phyloP scores from a whole-genome alignment of 2,329 filamentous ascomycete genomes.

The Ascochyta rabiei region DNA sequence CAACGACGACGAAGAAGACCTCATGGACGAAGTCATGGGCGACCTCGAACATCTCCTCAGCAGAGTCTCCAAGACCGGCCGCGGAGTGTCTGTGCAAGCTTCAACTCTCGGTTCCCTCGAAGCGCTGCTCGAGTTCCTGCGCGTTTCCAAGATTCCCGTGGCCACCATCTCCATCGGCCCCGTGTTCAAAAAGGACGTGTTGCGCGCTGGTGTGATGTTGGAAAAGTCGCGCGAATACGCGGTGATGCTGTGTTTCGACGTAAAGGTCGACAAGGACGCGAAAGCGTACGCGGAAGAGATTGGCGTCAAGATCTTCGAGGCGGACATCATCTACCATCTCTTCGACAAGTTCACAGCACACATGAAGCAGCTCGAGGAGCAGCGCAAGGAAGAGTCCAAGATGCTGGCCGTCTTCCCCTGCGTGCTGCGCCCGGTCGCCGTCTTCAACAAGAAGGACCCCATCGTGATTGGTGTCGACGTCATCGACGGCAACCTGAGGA shows the following conservation, averaged over 20 bases:
- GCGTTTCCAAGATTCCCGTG: constrained; percentile 94
- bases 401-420: constrained; percentile 96
- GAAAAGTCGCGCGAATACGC: constrained; percentile 94
- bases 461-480: constrained; percentile 97
- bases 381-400: constrained; percentile 96
- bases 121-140: constrained; percentile 94
- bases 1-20: constrained; percentile 94
- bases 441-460: constrained; percentile 98
- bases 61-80: constrained; percentile 88
- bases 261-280: constrained; percentile 98
- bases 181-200: constrained; percentile 96
- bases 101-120: constrained; percentile 97
- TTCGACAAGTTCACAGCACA: constrained; percentile 97
- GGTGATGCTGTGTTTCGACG: constrained; percentile 99
- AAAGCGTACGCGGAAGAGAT: constrained; percentile 88
- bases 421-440: constrained; percentile 83
- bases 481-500: constrained; percentile 81
- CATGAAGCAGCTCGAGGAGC: constrained; percentile 83
- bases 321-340: constrained; percentile 98
- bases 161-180: constrained; percentile 97
- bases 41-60: constrained; percentile 91
- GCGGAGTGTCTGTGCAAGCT: constrained; percentile 95
- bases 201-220: constrained; percentile 91
- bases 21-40: constrained; percentile 94
- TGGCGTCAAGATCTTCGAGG: constrained; percentile 96